A percentile compares a stretch with the other conserved stretches of the same genome.
phyloP scores from a whole-genome alignment of 129 eudicot species.

The Lonicera japonica region DNA sequence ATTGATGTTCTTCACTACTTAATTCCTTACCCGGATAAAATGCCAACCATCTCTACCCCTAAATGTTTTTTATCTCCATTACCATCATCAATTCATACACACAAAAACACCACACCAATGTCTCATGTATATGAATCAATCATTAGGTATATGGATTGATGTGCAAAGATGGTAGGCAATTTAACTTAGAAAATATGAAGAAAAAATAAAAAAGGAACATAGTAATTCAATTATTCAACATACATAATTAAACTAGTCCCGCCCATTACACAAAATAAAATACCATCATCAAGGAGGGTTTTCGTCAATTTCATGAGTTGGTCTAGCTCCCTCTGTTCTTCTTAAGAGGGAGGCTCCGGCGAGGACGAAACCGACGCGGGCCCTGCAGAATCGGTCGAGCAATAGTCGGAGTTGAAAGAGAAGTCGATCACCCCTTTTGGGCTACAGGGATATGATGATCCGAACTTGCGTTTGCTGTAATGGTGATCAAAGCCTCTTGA shows the following conservation, averaged over 20 bases:
- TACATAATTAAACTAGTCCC: not conserved
- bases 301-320: slow-evolving; percentile 1
- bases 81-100: not conserved
- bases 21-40: slow-evolving; percentile 34
- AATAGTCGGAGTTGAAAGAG: slow-evolving; percentile 49
- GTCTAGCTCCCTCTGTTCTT: slow-evolving; percentile 25
- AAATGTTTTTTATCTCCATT: slow-evolving; percentile 10
- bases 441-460: slow-evolving; percentile 54
- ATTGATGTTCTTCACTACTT: too few species aligned
- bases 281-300: not conserved
- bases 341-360: slow-evolving; percentile 47
- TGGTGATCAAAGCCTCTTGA: slow-evolving; percentile 27
- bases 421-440: slow-evolving; percentile 79
- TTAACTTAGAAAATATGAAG: slow-evolving; percentile 29
- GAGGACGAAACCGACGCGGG: slow-evolving; percentile 52
- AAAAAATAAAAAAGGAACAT: too few species aligned
- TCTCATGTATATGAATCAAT: too few species aligned
- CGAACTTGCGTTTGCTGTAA: slow-evolving; percentile 51
- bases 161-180: slow-evolving; percentile 70
- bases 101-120: not conserved
- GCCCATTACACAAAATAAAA: not conserved
- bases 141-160: slow-evolving; percentile 11
- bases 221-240: slow-evolving; percentile 13
- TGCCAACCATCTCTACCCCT: slow-evolving; percentile 61
- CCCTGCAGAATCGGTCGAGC: slow-evolving; percentile 43